Percentiles rank a stretch among this genome's conserved stretches.
These are phyloP conservation scores for Aureobasidium leucospermi DNA, from an alignment of 2,329 filamentous ascomycete species.

Conservation along the genomic window DNA sequence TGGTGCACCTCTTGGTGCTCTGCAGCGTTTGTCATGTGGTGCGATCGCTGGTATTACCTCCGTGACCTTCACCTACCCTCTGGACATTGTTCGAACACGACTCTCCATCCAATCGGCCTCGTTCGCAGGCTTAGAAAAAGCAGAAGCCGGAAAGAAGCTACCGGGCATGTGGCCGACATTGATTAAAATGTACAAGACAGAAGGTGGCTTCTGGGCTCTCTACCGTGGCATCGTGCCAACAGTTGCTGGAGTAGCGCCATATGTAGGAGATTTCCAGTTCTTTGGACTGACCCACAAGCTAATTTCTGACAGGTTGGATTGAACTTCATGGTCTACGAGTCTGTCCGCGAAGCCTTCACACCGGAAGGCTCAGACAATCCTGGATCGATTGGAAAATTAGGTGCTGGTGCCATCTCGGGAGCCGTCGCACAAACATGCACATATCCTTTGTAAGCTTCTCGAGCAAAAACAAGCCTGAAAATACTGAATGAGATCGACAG, in stretches of 20 bases:
- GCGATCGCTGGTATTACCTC: constrained; percentile 91
- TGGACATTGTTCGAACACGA: constrained; percentile 93
- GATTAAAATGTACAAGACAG: constrained; percentile 76
- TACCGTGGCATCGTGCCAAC: constrained; percentile 93
- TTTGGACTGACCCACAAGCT: constrained; percentile 13
- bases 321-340: constrained; percentile 98
- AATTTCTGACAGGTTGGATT: constrained; percentile 62
- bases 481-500: constrained; percentile 36
- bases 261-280: constrained; percentile 47
- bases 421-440: constrained; percentile 96
- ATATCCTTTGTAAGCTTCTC: constrained; percentile 79
- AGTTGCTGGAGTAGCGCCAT: constrained; percentile 89
- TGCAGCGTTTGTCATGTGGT: constrained; percentile 78
- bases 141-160: constrained; percentile 53
- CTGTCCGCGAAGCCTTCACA: constrained; percentile 74
- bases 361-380: constrained; percentile 83
- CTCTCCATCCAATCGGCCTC: constrained; percentile 97
- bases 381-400: constrained; percentile 68
- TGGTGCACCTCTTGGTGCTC: constrained; percentile 63
- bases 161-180: constrained; percentile 92
- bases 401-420: constrained; percentile 88
- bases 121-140: constrained; percentile 66
- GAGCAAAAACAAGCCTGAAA: not conserved
- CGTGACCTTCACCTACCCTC: constrained; percentile 87
- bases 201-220: constrained; percentile 78